These are phyloP conservation scores for Plantago rigida DNA, from an alignment of 305 asterid species.

Conservation along the genomic window DNA sequence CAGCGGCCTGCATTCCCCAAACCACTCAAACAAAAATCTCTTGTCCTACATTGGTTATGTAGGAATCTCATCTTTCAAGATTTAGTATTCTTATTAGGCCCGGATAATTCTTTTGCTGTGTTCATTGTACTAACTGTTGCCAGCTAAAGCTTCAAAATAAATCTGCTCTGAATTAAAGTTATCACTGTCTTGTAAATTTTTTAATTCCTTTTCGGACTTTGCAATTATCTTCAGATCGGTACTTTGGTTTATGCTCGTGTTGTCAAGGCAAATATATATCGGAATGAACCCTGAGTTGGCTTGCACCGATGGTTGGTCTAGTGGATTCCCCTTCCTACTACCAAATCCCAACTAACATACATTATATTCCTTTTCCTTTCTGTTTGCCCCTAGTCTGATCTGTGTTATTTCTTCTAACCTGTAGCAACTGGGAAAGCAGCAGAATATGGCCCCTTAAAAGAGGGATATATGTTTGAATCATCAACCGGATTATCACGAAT, in stretches of 20 bases:
- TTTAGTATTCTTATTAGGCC: background rate
- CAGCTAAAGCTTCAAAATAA: conserved; percentile 15
- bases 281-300: conserved; percentile 95
- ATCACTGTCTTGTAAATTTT: conserved; percentile 15
- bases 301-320: conserved; percentile 84
- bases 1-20: too few relatives aligned
- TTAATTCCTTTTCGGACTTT: conserved; percentile 21
- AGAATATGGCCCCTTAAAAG: conserved; percentile 78
- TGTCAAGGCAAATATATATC: conserved; percentile 60
- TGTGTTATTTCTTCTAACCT: conserved; percentile 21
- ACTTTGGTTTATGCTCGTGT: conserved; percentile 79
- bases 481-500: conserved; percentile 82
- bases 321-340: conserved; percentile 17
- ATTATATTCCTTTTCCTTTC: background rate
- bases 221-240: conserved; percentile 52
- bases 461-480: conserved; percentile 85
- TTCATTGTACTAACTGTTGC: conserved; percentile 3
- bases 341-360: conserved; percentile 6
- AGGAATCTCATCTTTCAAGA: background rate
- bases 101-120: conserved; percentile 10
- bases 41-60: background rate
- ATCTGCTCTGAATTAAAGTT: conserved; percentile 1
- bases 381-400: conserved; percentile 5
- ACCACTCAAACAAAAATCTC: too few relatives aligned
- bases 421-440: conserved; percentile 81